Evolutionary conservation across 805 yeast species (phyloP).

Genomic region (Candida ovalis): DNA sequence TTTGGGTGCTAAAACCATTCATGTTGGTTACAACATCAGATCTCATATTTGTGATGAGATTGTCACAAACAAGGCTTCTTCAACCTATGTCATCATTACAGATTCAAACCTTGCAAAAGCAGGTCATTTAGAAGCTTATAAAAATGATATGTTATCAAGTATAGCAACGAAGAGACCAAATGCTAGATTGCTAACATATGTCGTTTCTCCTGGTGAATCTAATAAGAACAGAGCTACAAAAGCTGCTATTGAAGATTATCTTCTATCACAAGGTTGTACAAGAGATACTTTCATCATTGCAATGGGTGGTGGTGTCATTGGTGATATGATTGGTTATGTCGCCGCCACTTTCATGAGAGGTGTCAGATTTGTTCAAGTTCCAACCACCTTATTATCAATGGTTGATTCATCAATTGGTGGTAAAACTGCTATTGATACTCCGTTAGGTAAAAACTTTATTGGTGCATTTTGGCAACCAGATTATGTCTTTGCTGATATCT

Average conservation of each 20-base stretch:
- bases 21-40: constrained; percentile 82
- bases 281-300: constrained; percentile 94
- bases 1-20: constrained; percentile 79
- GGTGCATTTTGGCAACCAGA: constrained; percentile 98
- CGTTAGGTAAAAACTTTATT: constrained; percentile 89
- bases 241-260: constrained; percentile 88
- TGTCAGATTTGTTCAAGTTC: constrained; percentile 87
- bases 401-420: constrained; percentile 99
- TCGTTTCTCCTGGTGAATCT: constrained; percentile 89
- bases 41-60: constrained; percentile 70
- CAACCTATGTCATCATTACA: constrained; percentile 89
- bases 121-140: constrained; percentile 52
- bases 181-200: constrained; percentile 67
- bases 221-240: constrained; percentile 85
- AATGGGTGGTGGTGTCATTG: constrained; percentile 97
- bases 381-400: constrained; percentile 93
- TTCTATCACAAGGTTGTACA: constrained; percentile 81
- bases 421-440: constrained; percentile 96
- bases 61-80: constrained; percentile 60
- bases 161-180: constrained; percentile 39
- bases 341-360: constrained; percentile 99
- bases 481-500: constrained; percentile 81
- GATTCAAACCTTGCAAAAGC: constrained; percentile 74
- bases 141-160: constrained; percentile 37
- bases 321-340: constrained; percentile 98